phyloP scores from a whole-genome alignment of 305 asterid genomes.

The Solanum aculeatissimum region DNA sequence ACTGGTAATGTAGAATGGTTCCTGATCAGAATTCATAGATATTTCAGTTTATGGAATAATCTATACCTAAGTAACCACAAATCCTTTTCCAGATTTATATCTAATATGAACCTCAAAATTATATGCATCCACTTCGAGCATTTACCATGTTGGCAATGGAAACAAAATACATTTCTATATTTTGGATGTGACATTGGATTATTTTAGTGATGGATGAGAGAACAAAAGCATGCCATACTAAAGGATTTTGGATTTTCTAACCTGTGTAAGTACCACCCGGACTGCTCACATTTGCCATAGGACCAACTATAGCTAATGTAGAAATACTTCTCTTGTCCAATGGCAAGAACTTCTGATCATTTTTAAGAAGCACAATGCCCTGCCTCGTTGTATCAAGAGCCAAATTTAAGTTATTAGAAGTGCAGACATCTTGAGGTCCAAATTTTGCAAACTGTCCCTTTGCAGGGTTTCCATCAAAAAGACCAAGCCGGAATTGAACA shows the following conservation, averaged over 20 bases:
- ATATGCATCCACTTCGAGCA: not conserved
- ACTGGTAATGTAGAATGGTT: not conserved
- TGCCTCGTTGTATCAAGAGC: constrained; percentile 81
- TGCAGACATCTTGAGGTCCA: constrained; percentile 57
- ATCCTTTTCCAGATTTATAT: not conserved
- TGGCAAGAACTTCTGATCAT: constrained; percentile 53
- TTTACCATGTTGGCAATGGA: not conserved
- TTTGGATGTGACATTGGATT: not conserved
- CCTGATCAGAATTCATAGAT: not conserved
- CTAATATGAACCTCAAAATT: not conserved
- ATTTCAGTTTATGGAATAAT: not conserved
- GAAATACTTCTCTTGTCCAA: constrained; percentile 33
- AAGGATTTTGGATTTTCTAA: constrained; percentile 2
- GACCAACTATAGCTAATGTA: constrained; percentile 75
- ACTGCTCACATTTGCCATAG: constrained; percentile 55
- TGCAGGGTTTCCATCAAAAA: constrained; percentile 52
- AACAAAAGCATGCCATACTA: not conserved
- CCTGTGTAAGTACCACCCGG: constrained; percentile 88
- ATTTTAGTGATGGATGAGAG: not conserved
- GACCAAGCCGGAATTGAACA: constrained; percentile 78
- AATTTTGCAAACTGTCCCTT: constrained; percentile 26
- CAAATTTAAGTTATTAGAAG: constrained; percentile 42
- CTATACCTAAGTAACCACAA: not conserved
- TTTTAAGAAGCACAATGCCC: constrained; percentile 90
- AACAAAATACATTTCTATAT: not conserved